Conservation (phyloP, 2,329 filamentous ascomycete genomes). For the Phyllosticta paracitricarpa region DNA sequence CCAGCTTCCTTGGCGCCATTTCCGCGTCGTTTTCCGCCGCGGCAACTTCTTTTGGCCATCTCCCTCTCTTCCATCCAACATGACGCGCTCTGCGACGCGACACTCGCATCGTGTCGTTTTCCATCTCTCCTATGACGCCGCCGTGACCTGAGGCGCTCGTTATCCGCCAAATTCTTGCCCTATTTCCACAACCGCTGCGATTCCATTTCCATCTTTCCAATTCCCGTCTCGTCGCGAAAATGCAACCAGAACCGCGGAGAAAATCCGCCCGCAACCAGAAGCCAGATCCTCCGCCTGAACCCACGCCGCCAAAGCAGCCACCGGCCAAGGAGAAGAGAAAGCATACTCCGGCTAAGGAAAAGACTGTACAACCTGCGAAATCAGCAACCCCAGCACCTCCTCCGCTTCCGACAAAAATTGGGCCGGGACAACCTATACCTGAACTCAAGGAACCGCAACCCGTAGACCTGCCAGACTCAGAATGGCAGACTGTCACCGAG, state of each 20-base stretch:
- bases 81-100: neutral
- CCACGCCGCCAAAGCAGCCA: neutral
- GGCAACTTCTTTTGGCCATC: slow-evolving; percentile 6
- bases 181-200: neutral
- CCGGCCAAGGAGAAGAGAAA: slow-evolving; percentile 4
- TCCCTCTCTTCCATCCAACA: neutral
- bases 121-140: neutral
- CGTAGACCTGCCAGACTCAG: slow-evolving; percentile 49
- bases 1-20: neutral
- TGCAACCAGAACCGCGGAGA: slow-evolving; percentile 1
- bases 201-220: neutral
- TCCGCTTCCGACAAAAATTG: slow-evolving; percentile 52
- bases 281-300: slow-evolving; percentile 5
- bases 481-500: slow-evolving; percentile 65
- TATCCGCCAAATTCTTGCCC: neutral
- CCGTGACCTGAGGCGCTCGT: neutral
- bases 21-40: neutral
- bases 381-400: slow-evolving; percentile 14
- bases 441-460: slow-evolving; percentile 59
- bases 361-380: neutral
- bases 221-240: neutral
- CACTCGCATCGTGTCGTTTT: neutral
- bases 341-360: slow-evolving; percentile 8
- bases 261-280: slow-evolving; percentile 9
- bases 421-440: slow-evolving; percentile 58